phyloP scores from a whole-genome alignment of 495 filamentous ascomycete species.

The Podospora comata region DNA sequence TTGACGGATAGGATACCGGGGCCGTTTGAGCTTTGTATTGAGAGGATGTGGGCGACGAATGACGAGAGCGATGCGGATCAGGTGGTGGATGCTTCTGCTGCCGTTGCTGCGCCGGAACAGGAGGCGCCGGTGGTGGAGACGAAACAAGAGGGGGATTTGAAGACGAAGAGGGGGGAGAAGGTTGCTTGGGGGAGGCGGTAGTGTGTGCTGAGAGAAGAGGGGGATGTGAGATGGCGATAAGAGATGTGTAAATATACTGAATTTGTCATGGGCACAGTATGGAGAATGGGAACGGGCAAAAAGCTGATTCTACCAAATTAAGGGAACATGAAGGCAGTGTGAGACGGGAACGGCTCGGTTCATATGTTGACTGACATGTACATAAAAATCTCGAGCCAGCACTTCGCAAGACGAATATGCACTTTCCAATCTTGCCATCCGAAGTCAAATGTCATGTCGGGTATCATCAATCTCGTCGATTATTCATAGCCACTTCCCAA shows the following conservation, averaged over 20 bases:
- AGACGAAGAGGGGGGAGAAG: slow-evolving; percentile 45
- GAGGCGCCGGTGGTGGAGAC: neutral
- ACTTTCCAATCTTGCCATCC: too few species aligned
- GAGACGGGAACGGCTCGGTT: neutral
- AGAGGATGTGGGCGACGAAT: slow-evolving; percentile 81
- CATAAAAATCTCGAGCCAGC: too few species aligned
- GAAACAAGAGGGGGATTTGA: slow-evolving; percentile 38
- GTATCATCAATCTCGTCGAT: neutral
- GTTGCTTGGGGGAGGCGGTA: slow-evolving; percentile 41
- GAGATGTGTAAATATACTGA: neutral
- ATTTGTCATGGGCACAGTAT: neutral
- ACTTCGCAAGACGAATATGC: too few species aligned
- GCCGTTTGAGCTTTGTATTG: slow-evolving; percentile 77
- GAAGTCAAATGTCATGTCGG: neutral
- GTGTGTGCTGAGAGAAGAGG: neutral
- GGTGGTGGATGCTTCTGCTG: slow-evolving; percentile 18
- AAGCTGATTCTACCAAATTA: slow-evolving; percentile 16
- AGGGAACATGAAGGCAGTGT: neutral
- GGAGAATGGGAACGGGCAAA: neutral
- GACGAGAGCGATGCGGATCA: slow-evolving; percentile 42
- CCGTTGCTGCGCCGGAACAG: neutral
- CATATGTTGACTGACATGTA: too few species aligned
- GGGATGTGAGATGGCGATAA: neutral
- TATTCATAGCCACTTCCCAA: neutral
- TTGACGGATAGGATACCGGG: slow-evolving; percentile 86